phyloP scores from a whole-genome alignment of 306 rosid species.

The Vigna mungo region DNA sequence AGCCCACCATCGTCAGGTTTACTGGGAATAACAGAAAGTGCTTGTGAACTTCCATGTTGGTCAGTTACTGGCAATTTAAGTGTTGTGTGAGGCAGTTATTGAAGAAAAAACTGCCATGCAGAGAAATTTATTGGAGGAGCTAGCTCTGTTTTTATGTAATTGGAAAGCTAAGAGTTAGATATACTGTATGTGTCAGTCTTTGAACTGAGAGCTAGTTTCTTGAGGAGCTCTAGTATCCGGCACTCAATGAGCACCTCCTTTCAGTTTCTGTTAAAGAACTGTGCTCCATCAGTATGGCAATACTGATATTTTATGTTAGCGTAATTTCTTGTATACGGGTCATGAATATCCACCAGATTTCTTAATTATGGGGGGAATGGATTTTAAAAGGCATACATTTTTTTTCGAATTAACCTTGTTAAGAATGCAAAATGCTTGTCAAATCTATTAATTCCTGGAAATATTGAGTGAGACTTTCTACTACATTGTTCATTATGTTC shows the following conservation, averaged over 20 bases:
- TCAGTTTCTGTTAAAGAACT: neutral
- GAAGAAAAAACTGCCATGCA: neutral
- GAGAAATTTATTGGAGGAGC: neutral
- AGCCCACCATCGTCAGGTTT: neutral
- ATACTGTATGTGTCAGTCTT: neutral
- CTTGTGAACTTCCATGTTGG: neutral
- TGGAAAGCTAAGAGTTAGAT: neutral
- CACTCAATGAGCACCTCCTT: neutral
- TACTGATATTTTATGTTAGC: neutral
- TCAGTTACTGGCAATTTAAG: neutral
- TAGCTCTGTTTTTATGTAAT: neutral
- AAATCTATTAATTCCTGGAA: neutral
- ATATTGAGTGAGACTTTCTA: neutral
- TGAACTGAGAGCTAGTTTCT: neutral
- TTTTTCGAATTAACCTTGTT: neutral
- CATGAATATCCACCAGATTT: slow-evolving; percentile 7
- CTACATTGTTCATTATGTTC: neutral
- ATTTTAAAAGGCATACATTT: neutral
- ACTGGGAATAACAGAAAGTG: neutral
- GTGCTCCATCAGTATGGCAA: neutral
- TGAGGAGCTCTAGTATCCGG: neutral
- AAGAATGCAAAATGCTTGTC: slow-evolving; percentile 10
- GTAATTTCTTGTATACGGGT: slow-evolving; percentile 27
- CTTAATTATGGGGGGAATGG: neutral
- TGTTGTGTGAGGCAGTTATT: neutral